Percentiles rank a stretch among this genome's conserved stretches.
phyloP scores from a whole-genome alignment of 306 rosid species.

The Cucurbita maxima region DNA sequence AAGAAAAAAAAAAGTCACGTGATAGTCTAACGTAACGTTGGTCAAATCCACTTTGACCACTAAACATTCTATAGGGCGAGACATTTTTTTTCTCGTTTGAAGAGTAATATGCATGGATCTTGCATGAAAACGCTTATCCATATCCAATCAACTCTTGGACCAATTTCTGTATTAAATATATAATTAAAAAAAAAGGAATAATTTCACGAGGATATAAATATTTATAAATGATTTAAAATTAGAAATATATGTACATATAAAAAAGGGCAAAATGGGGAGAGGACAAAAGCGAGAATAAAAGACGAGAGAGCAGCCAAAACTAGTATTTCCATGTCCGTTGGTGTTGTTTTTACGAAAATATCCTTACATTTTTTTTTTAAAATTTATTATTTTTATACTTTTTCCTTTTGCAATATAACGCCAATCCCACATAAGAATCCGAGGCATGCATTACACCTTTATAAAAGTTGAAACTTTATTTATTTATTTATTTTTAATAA shows the following conservation, averaged over 20 bases:
- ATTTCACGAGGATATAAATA: no score
- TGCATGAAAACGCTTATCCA: not conserved
- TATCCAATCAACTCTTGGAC: not conserved
- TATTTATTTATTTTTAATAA: not conserved
- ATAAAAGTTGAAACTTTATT: not conserved
- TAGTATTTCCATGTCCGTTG: not conserved
- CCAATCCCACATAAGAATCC: constrained; percentile 1
- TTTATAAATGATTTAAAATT: not conserved
- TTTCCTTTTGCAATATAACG: not conserved
- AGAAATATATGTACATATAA: not conserved
- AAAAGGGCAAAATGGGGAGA: not conserved
- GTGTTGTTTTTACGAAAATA: not conserved
- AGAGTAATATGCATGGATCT: not conserved
- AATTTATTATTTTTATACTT: not conserved
- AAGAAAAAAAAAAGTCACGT: no score
- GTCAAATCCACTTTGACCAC: no score
- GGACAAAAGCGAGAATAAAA: constrained; percentile 1
- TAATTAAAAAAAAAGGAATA: no score
- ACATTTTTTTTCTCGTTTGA: not conserved
- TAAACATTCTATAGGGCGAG: no score
- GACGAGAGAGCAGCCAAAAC: constrained; percentile 3
- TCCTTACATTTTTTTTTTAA: not conserved
- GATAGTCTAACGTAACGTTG: no score
- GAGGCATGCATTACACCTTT: not conserved
- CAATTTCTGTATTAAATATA: no score